phyloP scores from a whole-genome alignment of 768 basidiomycete genomes.

The Mycena rosella region DNA sequence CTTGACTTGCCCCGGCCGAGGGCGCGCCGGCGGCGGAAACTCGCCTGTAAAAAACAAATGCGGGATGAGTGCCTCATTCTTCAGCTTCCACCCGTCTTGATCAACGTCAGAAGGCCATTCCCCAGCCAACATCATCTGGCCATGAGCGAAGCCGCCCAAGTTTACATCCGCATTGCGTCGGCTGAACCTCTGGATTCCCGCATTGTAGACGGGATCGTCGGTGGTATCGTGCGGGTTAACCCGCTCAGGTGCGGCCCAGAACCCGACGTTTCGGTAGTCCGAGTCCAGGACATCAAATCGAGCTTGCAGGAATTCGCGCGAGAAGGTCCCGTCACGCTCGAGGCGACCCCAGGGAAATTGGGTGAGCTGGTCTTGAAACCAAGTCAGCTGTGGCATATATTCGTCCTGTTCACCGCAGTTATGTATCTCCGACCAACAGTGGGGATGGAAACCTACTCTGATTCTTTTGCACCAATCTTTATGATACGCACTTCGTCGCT shows the following conservation, averaged over 20 bases:
- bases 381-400: slow-evolving; percentile 52
- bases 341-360: slow-evolving; percentile 58
- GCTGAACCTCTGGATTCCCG: slow-evolving; percentile 7
- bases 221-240: slow-evolving; percentile 42
- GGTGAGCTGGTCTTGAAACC: slow-evolving; percentile 48
- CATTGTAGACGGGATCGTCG: background rate
- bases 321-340: slow-evolving; percentile 56
- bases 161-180: slow-evolving; percentile 9
- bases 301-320: slow-evolving; percentile 49
- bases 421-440: background rate
- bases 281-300: slow-evolving; percentile 51
- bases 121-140: slow-evolving; percentile 46
- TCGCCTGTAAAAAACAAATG: slow-evolving; percentile 45
- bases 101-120: slow-evolving; percentile 45
- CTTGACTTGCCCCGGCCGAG: slow-evolving; percentile 43
- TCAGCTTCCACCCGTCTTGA: slow-evolving; percentile 51
- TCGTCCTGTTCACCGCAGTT: slow-evolving; percentile 25
- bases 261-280: slow-evolving; percentile 47
- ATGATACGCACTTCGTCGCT: slow-evolving; percentile 36
- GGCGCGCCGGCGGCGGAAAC: slow-evolving; percentile 28
- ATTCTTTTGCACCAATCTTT: slow-evolving; percentile 49
- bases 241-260: slow-evolving; percentile 51
- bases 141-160: slow-evolving; percentile 45
- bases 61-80: slow-evolving; percentile 46
- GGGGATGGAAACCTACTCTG: slow-evolving; percentile 37